These are phyloP conservation scores for Pythium pyrilobum DNA, from an alignment of 352 stramenopile genomes.

Conservation along the genomic window DNA sequence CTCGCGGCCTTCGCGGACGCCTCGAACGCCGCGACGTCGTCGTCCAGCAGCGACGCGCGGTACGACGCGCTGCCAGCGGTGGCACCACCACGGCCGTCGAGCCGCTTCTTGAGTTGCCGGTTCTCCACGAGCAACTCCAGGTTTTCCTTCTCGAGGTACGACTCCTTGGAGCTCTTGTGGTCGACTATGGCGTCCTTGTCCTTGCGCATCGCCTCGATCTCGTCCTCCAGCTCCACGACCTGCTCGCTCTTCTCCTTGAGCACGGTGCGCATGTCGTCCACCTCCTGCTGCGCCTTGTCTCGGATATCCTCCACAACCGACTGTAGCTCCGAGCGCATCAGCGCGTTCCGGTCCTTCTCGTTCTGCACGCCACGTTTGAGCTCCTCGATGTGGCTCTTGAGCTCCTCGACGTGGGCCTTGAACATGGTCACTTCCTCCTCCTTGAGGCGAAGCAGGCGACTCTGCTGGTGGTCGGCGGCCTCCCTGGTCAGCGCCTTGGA, in stretches of 20 bases:
- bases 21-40: conserved; percentile 15
- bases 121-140: conserved; percentile 57
- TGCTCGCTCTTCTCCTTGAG: conserved; percentile 44
- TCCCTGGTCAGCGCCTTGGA: conserved; percentile 17
- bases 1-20: conserved; percentile 7
- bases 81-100: conserved; percentile 19
- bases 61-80: background rate
- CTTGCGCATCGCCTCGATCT: conserved; percentile 23
- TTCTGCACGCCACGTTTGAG: conserved; percentile 27
- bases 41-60: conserved; percentile 1
- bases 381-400: conserved; percentile 37
- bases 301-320: conserved; percentile 24
- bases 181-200: conserved; percentile 25
- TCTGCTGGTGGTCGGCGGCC: conserved; percentile 18
- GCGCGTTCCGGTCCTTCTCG: conserved; percentile 21
- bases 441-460: conserved; percentile 27
- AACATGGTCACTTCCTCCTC: conserved; percentile 36
- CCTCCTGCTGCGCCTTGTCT: conserved; percentile 49
- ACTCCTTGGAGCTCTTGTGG: conserved; percentile 31
- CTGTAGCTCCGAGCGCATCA: conserved; percentile 30
- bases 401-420: conserved; percentile 37
- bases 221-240: conserved; percentile 31
- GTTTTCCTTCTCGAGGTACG: conserved; percentile 67
- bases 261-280: conserved; percentile 41
- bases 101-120: conserved; percentile 44